A percentile compares a stretch with the other conserved stretches of the same genome.
Evolutionary conservation across 1,284 basidiomycete genomes (phyloP).

Genomic region (Trichosporon coremiiforme): DNA sequence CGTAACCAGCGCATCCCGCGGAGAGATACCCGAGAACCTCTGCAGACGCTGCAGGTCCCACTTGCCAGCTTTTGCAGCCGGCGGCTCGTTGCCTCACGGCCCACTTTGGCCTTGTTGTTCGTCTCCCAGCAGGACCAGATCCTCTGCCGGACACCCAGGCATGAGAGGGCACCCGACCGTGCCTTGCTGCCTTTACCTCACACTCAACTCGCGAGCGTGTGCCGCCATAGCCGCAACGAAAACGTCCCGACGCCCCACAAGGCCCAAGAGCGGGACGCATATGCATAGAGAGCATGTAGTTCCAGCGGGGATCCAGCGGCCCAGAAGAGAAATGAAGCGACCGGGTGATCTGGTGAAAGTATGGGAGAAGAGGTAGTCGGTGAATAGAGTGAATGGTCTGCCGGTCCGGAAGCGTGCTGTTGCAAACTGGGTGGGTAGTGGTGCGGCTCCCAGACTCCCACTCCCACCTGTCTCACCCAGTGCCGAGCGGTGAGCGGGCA

Average conservation of each 20-base stretch:
- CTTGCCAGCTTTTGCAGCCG: background rate
- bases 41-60: too few species aligned
- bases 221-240: background rate
- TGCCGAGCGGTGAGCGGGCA: background rate
- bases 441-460: conserved; percentile 8
- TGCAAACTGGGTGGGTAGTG: background rate
- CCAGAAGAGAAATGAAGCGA: background rate
- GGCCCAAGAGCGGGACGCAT: background rate
- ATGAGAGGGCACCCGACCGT: background rate
- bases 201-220: too few species aligned
- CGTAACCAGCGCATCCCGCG: conserved; percentile 6
- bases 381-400: background rate
- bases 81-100: background rate
- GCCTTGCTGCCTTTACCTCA: background rate
- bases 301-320: background rate
- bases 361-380: background rate
- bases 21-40: conserved; percentile 9
- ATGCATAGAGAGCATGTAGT: conserved; percentile 13
- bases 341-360: background rate
- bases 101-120: background rate
- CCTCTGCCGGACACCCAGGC: background rate
- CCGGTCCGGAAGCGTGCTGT: background rate
- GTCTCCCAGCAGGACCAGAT: background rate
- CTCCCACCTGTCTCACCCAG: background rate
- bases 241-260: conserved; percentile 6